Evolutionary conservation across 176 grass and related monocot species (phyloP).

Genomic region (Echinochloa phyllopogon): DNA sequence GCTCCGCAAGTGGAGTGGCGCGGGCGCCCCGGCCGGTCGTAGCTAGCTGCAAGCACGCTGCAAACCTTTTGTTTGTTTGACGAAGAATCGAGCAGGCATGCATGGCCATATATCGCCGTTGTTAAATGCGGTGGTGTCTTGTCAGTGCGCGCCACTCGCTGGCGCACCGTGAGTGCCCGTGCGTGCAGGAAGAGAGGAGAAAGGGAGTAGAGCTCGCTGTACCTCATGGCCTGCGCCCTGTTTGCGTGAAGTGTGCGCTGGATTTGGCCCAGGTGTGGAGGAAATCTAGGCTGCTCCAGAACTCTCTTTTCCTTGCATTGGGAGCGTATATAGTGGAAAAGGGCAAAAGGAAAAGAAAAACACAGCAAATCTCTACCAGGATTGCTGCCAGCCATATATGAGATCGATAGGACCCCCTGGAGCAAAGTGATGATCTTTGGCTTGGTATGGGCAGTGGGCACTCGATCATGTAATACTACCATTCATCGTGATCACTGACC

Average conservation of each 20-base stretch:
- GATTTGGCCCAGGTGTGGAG: constrained; percentile 38
- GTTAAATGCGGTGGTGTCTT: constrained; percentile 45
- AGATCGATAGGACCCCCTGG: neutral
- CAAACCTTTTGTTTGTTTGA: neutral
- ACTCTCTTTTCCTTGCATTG: neutral
- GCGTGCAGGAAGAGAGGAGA: neutral
- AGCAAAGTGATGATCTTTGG: constrained; percentile 21
- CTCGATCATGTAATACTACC: neutral
- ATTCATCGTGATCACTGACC: neutral
- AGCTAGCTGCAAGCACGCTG: neutral
- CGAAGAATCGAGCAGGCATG: neutral
- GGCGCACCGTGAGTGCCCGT: constrained; percentile 29
- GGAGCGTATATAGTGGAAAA: neutral
- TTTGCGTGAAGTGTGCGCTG: constrained; percentile 4
- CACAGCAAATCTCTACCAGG: neutral
- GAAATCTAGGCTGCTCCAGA: constrained; percentile 37
- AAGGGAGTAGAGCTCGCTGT: too few species aligned
- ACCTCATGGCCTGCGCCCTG: neutral
- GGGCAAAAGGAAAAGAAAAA: neutral
- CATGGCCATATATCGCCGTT: constrained; percentile 27
- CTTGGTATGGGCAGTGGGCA: constrained; percentile 4
- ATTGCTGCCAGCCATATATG: neutral
- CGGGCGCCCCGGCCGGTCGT: too few species aligned
- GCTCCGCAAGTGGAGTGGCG: neutral
- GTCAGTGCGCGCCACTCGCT: constrained; percentile 41